Evolutionary conservation across 129 eudicot genomes (phyloP), one percentile per base, ranked within the genome.

Genomic region (Flaveria bidentis): DNA sequence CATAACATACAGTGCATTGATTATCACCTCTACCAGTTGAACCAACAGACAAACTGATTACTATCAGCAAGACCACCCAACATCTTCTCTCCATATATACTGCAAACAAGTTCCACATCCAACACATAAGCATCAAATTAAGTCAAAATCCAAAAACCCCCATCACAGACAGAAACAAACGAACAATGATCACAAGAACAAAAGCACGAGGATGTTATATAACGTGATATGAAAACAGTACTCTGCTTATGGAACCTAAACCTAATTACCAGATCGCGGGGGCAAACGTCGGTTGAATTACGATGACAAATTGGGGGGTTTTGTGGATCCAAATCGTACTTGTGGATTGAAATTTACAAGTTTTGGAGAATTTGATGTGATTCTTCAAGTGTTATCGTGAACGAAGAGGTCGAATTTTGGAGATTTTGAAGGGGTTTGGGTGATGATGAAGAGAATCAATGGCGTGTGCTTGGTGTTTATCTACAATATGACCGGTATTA

Each of bases 1-100:
- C 41, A 36, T 36, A 72, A 28, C 11, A 70, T 20, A 83, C n/a
- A 36, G 9, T 47, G 10, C 42, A 57, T 42, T 0, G 4, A 51
- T 52, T 2, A 23, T 75, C 80, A 91, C 97, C 97, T 88, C 97
- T 84, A 64, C 76, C 88, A 52, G 87, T 53, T 69, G 91, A 86
- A 22, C 75, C 78, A 17, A 78, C 71, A 55, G 79, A 75, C 45
- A 88, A 78, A 39, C 81, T 76, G 28, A 82, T n/a, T 15, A 85
- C 0, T 33, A 88, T 81, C 66, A 79, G 82, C 69, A 79, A 67
- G 28, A 44, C 46, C 47, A 86, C 26, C 87, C 86, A 84, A 69
- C 84, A 64, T 51, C 83, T 86, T 71, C 81, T 67, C 26, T 71
- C 93, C 97, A 91, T 91, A 49, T 51, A 57, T 52, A 55, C 78